These are phyloP conservation scores for Metrosideros polymorpha DNA, from an alignment of 441 rosid species.

Conservation along the genomic window DNA sequence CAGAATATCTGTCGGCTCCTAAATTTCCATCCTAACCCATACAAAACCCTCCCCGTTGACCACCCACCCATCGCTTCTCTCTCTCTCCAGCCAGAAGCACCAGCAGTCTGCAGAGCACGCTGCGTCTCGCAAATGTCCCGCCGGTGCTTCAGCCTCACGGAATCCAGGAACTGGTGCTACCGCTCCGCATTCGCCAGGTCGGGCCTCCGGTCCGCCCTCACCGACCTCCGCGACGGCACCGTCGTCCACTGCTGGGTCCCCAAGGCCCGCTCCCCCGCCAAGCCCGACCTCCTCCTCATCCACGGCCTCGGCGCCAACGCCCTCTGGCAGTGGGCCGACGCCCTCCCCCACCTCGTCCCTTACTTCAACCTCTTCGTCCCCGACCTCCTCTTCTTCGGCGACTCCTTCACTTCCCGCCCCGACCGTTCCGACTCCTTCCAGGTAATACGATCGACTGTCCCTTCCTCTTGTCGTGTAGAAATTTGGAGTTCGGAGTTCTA, in stretches of 20 bases:
- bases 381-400: constrained; percentile 13
- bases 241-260: constrained; percentile 76
- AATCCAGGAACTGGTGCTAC: constrained; percentile 33
- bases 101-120: neutral
- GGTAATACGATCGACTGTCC: neutral
- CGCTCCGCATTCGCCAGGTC: constrained; percentile 31
- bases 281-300: constrained; percentile 4
- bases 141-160: constrained; percentile 58
- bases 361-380: constrained; percentile 11
- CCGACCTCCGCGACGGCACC: constrained; percentile 64
- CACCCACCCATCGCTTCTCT: neutral
- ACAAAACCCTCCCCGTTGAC: neutral
- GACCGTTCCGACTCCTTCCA: constrained; percentile 8
- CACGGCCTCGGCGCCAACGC: constrained; percentile 14
- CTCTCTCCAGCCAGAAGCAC: neutral
- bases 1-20: neutral
- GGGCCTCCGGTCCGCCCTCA: constrained; percentile 43
- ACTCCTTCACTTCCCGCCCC: constrained; percentile 8
- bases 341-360: neutral
- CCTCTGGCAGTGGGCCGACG: constrained; percentile 11
- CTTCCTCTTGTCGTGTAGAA: neutral
- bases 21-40: neutral
- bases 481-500: neutral
- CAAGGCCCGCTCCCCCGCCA: neutral
- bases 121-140: neutral